These are phyloP conservation scores for Jaenimonas drosophilae DNA, from an alignment of 208 protist genomes.

Conservation along the genomic window DNA sequence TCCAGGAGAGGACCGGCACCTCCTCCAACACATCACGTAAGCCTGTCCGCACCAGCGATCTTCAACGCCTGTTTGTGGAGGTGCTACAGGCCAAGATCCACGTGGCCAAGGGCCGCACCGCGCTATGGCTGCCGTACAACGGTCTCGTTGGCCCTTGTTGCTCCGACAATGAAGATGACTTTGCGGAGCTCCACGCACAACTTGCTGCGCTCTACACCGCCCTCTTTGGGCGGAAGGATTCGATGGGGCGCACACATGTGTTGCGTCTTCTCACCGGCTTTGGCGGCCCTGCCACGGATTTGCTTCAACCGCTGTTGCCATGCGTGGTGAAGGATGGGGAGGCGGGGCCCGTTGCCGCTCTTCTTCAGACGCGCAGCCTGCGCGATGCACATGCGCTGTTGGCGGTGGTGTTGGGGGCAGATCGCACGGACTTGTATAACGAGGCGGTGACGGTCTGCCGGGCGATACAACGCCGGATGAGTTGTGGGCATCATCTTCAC, in stretches of 20 bases:
- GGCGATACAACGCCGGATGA: too few relatives aligned
- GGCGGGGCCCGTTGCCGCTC: not conserved
- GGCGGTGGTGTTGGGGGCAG: not conserved
- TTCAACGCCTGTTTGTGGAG: not conserved
- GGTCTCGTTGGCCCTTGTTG: not conserved
- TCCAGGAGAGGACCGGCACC: not conserved
- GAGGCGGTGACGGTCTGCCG: too few relatives aligned
- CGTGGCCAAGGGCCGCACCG: not conserved
- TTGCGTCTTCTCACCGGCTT: not conserved
- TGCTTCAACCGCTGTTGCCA: too few relatives aligned
- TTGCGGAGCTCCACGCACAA: not conserved
- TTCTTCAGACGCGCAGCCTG: not conserved
- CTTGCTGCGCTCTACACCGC: not conserved
- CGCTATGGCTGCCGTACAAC: not conserved
- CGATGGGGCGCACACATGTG: not conserved
- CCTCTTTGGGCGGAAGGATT: not conserved
- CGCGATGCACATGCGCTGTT: conserved; percentile 2
- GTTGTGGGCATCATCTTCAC: too few relatives aligned
- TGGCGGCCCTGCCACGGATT: conserved; percentile 1
- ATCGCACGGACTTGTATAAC: not conserved
- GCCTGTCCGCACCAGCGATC: not conserved
- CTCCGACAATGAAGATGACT: not conserved
- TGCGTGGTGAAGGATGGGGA: too few relatives aligned
- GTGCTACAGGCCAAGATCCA: not conserved
- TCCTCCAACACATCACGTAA: not conserved